These are phyloP conservation scores for Kluyveromyces marxianus DNA, from an alignment of 1,139 yeast genomes.

Conservation along the genomic window DNA sequence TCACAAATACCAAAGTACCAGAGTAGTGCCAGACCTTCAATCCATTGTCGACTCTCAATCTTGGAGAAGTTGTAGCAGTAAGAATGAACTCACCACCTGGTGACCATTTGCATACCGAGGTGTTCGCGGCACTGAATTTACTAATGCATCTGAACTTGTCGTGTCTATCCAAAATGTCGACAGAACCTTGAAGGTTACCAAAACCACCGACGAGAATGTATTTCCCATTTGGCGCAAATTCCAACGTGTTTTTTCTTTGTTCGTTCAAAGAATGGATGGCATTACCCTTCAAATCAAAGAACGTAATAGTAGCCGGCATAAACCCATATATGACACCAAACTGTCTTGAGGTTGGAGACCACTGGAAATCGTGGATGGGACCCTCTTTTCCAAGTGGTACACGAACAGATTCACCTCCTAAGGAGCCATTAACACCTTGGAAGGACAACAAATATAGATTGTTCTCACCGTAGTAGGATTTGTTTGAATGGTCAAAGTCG, in stretches of 20 bases:
- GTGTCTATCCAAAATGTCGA: slow-evolving; percentile 91
- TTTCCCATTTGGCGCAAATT: slow-evolving; percentile 91
- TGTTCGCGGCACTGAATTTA: slow-evolving; percentile 84
- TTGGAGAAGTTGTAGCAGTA: slow-evolving; percentile 95
- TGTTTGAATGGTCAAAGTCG: slow-evolving; percentile 89
- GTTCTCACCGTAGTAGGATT: slow-evolving; percentile 95
- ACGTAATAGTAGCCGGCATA: slow-evolving; percentile 95
- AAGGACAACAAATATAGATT: slow-evolving; percentile 65
- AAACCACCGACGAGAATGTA: slow-evolving; percentile 92
- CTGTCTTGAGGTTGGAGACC: slow-evolving; percentile 96
- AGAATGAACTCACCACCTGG: slow-evolving; percentile 94
- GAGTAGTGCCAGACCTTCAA: slow-evolving; percentile 88
- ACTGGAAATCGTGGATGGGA: slow-evolving; percentile 93
- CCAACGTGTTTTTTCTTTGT: slow-evolving; percentile 81
- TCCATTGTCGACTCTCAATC: slow-evolving; percentile 95
- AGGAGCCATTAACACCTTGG: slow-evolving; percentile 53
- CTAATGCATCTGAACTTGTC: slow-evolving; percentile 74
- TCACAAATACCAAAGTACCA: slow-evolving; percentile 71
- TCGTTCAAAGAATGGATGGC: slow-evolving; percentile 76
- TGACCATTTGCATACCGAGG: slow-evolving; percentile 94
- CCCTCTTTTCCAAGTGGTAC: slow-evolving; percentile 87
- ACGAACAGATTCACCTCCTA: slow-evolving; percentile 86
- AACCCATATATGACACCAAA: slow-evolving; percentile 96
- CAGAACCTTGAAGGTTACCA: slow-evolving; percentile 95
- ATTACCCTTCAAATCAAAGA: slow-evolving; percentile 92